phyloP scores from a whole-genome alignment of 371 early-diverging fungal genomes.

The Rhizomucor miehei region DNA sequence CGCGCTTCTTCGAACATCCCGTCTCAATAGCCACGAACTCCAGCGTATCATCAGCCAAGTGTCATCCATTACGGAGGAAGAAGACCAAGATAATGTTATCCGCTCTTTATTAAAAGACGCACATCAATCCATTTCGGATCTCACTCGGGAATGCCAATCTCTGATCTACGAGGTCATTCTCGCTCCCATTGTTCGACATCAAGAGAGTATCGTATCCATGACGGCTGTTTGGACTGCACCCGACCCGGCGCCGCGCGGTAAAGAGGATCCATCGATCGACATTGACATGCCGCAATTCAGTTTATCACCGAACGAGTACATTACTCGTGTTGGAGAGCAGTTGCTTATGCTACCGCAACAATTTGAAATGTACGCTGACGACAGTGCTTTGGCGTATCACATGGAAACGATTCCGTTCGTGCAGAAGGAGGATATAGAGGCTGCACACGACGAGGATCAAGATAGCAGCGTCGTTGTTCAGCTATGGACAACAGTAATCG shows the following conservation, averaged over 20 bases:
- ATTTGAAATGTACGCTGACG: constrained; percentile 63
- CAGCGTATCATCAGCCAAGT: constrained; percentile 18
- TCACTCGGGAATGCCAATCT: constrained; percentile 51
- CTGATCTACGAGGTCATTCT: constrained; percentile 61
- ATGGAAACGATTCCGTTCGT: constrained; percentile 56
- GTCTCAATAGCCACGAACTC: constrained; percentile 45
- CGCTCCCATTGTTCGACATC: constrained; percentile 45
- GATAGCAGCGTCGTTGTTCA: constrained; percentile 48
- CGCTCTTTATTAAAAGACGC: constrained; percentile 8
- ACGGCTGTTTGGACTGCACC: constrained; percentile 28
- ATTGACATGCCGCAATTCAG: constrained; percentile 56
- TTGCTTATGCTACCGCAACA: constrained; percentile 67
- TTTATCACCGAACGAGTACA: constrained; percentile 61
- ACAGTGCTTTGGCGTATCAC: constrained; percentile 51
- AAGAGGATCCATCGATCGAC: constrained; percentile 16
- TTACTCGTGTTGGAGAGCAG: constrained; percentile 68
- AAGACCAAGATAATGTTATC: constrained; percentile 10
- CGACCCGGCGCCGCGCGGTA: constrained; percentile 16
- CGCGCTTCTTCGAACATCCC: constrained; percentile 47
- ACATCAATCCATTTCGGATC: constrained; percentile 7
- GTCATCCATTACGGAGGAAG: constrained; percentile 13
- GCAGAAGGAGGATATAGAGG: constrained; percentile 8
- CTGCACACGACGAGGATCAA: constrained; percentile 19
- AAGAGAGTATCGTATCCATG: constrained; percentile 42
- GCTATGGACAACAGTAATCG: constrained; percentile 67